A percentile compares a stretch with the other conserved stretches of the same genome.
Conservation (phyloP, 495 filamentous ascomycete species). For the Trichoderma orchidacearum region DNA sequence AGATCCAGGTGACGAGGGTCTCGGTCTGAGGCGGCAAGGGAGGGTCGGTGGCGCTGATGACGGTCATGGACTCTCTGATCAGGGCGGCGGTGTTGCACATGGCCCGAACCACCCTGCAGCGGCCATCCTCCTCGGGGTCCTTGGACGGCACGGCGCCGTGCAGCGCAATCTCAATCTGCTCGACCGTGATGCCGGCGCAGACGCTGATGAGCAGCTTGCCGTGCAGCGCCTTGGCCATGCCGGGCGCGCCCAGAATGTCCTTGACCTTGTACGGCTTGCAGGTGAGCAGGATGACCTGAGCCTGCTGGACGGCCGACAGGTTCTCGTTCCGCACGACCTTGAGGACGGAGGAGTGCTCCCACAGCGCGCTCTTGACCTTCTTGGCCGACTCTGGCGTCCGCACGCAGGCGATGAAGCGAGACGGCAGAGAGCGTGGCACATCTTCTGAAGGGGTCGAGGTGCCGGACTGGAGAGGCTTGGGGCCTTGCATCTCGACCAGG, state of each 20-base stretch:
- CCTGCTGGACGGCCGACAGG: slow-evolving; percentile 37
- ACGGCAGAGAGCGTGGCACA: slow-evolving; percentile 43
- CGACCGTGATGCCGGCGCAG: slow-evolving; percentile 61
- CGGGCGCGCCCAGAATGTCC: slow-evolving; percentile 46
- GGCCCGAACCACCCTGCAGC: slow-evolving; percentile 52
- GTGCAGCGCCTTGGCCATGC: slow-evolving; percentile 53
- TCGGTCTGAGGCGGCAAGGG: slow-evolving; percentile 36
- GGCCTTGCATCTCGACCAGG: slow-evolving; percentile 31
- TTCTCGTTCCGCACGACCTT: slow-evolving; percentile 41
- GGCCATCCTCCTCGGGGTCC: slow-evolving; percentile 20
- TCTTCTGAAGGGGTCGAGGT: slow-evolving; percentile 37
- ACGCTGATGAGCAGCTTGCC: slow-evolving; percentile 79
- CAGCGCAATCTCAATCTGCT: slow-evolving; percentile 48
- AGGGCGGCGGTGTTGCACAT: slow-evolving; percentile 67
- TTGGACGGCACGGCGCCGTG: slow-evolving; percentile 24
- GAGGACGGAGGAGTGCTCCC: slow-evolving; percentile 28
- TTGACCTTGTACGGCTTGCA: slow-evolving; percentile 69
- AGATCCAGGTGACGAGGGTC: slow-evolving; percentile 62
- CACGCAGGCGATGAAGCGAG: slow-evolving; percentile 66
- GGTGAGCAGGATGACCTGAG: slow-evolving; percentile 54
- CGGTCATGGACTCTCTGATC: slow-evolving; percentile 70
- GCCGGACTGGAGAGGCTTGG: slow-evolving; percentile 26
- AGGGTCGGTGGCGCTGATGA: slow-evolving; percentile 48
- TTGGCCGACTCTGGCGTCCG: slow-evolving; percentile 46
- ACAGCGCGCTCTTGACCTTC: slow-evolving; percentile 46